Base-by-base conservation (phyloP, 225 moss, liverwort and hornwort genomes). In the Pleurozium schreberi region DNA sequence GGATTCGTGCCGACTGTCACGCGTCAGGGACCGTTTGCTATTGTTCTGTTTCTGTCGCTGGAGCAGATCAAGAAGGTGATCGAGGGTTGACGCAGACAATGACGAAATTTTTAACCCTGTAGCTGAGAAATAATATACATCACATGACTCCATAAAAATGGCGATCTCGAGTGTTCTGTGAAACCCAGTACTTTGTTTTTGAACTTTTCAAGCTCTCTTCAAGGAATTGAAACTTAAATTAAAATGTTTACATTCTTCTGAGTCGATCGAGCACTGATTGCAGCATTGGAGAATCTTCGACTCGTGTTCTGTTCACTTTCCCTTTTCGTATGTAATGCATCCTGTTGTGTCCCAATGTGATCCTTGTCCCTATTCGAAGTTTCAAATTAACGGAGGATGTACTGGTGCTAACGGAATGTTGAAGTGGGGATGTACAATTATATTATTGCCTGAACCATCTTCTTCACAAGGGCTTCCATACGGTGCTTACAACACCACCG, bases 1-100 rank as follows among this genome's bases (percentile, higher is more conserved):
- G 96, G 97, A 22, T 98, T 98, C 22, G 90, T 98, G 7, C 97
- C 97, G 3, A 98, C 96, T 15, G 97, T 96, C 15, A 94, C 93
- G 30, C 90, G 97, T 18, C 97, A 98, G 67, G 97, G 92, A 14
- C 97, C 97, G 1, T 96, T 94, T 28, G 93, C 96, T 3, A 94
- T 98, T 49, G 96, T 98, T 26, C 87, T 98, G 40, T 98, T 98
- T 45, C 88, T 98, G 27, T 96, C 96, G 0, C 89, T 98, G 81
- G 97, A 98, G 88, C 96, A 98, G 91, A 94, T 98, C 62, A 96
- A 92, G 89, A 93, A 86, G 53, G 75, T 94, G 10, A 80, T 96
- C 5, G 91, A 95, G 45, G 90, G 93, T n/a, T 91, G 86, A 87
- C 69, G n/a, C n/a, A 53, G 86, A 87, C 76, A 78, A 92, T 85